These are phyloP conservation scores for Cordyceps fumosorosea DNA, from an alignment of 2,329 filamentous ascomycete genomes.

Conservation along the genomic window DNA sequence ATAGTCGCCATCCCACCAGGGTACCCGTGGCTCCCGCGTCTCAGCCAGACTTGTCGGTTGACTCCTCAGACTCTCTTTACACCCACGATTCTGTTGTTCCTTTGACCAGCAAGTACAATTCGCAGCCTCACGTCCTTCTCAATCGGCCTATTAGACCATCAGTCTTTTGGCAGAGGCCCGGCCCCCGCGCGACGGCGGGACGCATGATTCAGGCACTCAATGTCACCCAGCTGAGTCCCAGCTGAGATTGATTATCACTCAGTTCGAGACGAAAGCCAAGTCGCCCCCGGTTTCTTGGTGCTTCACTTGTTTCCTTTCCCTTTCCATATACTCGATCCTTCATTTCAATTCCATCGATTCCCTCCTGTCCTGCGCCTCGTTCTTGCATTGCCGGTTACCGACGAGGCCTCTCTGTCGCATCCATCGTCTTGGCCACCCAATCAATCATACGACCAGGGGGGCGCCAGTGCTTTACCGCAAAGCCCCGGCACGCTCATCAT, in stretches of 20 bases:
- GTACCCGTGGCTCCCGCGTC: no score
- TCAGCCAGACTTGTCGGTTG: no score
- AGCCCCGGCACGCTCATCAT: background rate
- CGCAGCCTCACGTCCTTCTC: background rate
- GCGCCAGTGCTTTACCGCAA: background rate
- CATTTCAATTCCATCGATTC: background rate
- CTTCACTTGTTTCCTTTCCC: background rate
- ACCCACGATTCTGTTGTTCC: no score
- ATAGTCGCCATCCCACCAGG: background rate
- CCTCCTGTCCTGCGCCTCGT: background rate
- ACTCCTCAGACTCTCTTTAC: no score
- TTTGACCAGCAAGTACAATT: background rate
- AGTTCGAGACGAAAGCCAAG: background rate
- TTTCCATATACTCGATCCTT: background rate
- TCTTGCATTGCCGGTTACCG: background rate
- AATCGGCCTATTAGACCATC: background rate
- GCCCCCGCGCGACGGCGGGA: background rate
- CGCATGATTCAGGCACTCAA: background rate
- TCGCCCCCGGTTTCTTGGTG: background rate
- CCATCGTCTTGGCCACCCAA: background rate
- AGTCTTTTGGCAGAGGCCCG: background rate
- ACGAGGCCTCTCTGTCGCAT: background rate
- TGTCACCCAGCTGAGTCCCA: background rate
- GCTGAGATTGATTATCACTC: slow-evolving; percentile 2
- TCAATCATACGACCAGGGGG: background rate